phyloP scores from a whole-genome alignment of 768 basidiomycete genomes.

The Tulasnella sp. region DNA sequence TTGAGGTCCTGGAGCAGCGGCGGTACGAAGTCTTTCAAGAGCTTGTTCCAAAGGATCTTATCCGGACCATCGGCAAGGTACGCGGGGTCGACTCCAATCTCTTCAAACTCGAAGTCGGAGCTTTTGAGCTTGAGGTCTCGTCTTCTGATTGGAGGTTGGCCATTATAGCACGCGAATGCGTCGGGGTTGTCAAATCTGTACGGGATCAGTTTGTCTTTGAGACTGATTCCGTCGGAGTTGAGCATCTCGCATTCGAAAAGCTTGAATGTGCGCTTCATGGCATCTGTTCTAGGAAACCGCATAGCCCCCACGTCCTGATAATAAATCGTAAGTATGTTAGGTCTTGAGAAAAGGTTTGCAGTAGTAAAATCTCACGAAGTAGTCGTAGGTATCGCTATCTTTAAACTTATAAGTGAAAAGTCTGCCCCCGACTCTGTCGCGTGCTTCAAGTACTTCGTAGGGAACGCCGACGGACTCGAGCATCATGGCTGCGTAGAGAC shows the following conservation, averaged over 20 bases:
- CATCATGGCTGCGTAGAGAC: constrained; percentile 36
- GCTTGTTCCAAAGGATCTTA: background rate
- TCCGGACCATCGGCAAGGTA: background rate
- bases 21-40: background rate
- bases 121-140: background rate
- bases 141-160: background rate
- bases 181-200: background rate
- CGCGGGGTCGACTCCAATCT: background rate
- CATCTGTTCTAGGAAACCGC: constrained; percentile 13
- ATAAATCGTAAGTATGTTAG: background rate
- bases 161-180: background rate
- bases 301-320: constrained; percentile 20
- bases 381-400: constrained; percentile 22
- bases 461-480: constrained; percentile 31
- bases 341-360: no score
- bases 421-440: constrained; percentile 32
- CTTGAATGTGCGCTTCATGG: constrained; percentile 17
- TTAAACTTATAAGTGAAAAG: constrained; percentile 34
- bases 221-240: background rate
- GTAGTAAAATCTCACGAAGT: constrained; percentile 22
- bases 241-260: constrained; percentile 8
- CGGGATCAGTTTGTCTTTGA: background rate
- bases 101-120: background rate
- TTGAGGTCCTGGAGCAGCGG: background rate
- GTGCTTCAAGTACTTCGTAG: constrained; percentile 37